These are phyloP conservation scores for Knufia fluminis DNA, from an alignment of 2,329 filamentous ascomycete species.

Conservation along the genomic window DNA sequence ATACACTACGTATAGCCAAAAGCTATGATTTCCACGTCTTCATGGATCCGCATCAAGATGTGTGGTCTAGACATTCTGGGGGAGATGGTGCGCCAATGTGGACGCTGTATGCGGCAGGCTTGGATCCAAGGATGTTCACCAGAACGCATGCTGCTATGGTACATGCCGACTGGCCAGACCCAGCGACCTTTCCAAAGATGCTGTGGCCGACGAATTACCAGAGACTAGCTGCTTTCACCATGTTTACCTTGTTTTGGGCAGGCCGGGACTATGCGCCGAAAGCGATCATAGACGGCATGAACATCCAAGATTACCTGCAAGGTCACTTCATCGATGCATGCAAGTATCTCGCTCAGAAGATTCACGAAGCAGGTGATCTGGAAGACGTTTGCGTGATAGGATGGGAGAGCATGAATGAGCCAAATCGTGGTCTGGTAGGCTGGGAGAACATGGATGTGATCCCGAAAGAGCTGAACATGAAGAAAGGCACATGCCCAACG, in stretches of 20 bases:
- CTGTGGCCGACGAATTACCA: constrained; percentile 98
- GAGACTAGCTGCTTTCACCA: constrained; percentile 73
- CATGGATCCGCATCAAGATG: constrained; percentile 98
- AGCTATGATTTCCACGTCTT: constrained; percentile 91
- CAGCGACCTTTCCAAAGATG: constrained; percentile 90
- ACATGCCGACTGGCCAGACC: constrained; percentile 84
- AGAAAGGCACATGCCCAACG: constrained; percentile 87
- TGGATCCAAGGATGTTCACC: constrained; percentile 77
- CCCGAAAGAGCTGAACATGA: constrained; percentile 77
- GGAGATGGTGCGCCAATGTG: constrained; percentile 95
- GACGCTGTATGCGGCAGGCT: constrained; percentile 88
- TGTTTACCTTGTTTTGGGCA: constrained; percentile 90
- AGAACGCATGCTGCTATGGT: constrained; percentile 86
- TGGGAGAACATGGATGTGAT: constrained; percentile 72
- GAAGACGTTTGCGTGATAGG: constrained; percentile 82
- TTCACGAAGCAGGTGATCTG: constrained; percentile 81
- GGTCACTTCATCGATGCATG: constrained; percentile 74
- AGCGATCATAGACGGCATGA: constrained; percentile 85
- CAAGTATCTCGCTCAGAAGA: constrained; percentile 69
- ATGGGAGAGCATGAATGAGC: constrained; percentile 95
- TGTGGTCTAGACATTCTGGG: constrained; percentile 93
- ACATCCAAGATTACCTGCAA: constrained; percentile 93
- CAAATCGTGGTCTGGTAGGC: constrained; percentile 78
- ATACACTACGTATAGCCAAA: constrained; percentile 72
- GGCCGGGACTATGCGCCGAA: constrained; percentile 90